phyloP scores from a whole-genome alignment of 768 basidiomycete species.

The Panaeolus papilionaceus region DNA sequence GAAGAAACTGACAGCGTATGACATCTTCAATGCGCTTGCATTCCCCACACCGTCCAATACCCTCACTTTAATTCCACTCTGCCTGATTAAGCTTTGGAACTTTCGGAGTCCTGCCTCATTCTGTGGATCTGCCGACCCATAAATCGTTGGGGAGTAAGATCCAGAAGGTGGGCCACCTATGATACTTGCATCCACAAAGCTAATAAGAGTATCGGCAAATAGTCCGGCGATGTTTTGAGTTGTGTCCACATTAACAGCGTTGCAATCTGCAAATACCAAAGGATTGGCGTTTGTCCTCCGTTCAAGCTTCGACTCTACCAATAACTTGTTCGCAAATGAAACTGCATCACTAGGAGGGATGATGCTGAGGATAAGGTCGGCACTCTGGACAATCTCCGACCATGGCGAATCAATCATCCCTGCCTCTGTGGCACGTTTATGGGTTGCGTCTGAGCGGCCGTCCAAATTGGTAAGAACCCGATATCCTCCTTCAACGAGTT shows the following conservation, averaged over 20 bases:
- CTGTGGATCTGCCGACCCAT: conserved; percentile 53
- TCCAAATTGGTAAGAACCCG: conserved; percentile 61
- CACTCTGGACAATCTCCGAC: conserved; percentile 36
- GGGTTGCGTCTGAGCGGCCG: conserved; percentile 57
- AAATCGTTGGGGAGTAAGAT: conserved; percentile 58
- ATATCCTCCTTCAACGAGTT: conserved; percentile 52
- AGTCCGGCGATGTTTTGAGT: conserved; percentile 52
- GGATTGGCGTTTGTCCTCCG: conserved; percentile 23
- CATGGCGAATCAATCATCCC: conserved; percentile 50
- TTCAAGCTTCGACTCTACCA: conserved; percentile 33
- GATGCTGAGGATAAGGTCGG: conserved; percentile 60
- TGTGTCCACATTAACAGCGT: conserved; percentile 60
- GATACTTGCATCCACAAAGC: conserved; percentile 62
- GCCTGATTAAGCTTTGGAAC: conserved; percentile 47
- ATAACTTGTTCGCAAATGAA: conserved; percentile 47
- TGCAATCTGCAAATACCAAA: conserved; percentile 59
- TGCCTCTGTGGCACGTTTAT: conserved; percentile 53
- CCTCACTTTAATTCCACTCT: conserved; percentile 51
- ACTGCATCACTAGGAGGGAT: conserved; percentile 62
- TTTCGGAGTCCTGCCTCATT: conserved; percentile 37
- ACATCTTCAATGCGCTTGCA: conserved; percentile 70
- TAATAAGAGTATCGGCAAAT: conserved; percentile 42
- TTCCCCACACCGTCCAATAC: conserved; percentile 56
- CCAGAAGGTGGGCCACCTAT: conserved; percentile 60
- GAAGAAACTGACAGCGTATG: conserved; percentile 56